Conservation (phyloP, 352 stramenopile genomes). For the Pythium aristosporum region DNA sequence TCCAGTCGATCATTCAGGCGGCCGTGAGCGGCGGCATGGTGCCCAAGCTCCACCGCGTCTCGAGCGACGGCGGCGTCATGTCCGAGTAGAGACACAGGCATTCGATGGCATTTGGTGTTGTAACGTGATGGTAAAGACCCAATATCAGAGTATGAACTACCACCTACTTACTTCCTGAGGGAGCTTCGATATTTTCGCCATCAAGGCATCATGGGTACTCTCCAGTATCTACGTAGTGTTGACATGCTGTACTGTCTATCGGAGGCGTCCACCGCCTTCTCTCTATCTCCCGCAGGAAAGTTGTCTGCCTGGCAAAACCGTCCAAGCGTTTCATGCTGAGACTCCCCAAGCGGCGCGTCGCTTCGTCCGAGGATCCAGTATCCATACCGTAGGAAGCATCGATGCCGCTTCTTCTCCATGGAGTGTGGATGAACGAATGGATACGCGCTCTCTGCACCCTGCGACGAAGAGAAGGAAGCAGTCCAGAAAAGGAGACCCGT, state of each 20-base stretch:
- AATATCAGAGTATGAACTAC: slow-evolving; percentile 6
- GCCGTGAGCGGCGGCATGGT: slow-evolving; percentile 77
- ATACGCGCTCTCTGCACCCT: no score
- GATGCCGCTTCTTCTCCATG: no score
- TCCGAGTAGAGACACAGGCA: slow-evolving; percentile 1
- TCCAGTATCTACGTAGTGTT: no score
- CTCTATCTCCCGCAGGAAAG: neutral
- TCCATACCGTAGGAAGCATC: no score
- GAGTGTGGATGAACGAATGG: neutral
- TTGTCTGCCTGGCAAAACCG: neutral
- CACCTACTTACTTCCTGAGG: no score
- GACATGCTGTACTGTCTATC: no score
- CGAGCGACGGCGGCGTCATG: slow-evolving; percentile 39
- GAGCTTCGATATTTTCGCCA: no score
- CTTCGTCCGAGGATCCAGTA: neutral
- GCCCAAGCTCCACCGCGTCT: slow-evolving; percentile 79
- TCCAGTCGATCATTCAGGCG: slow-evolving; percentile 78
- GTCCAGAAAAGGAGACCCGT: neutral
- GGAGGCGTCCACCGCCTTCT: no score
- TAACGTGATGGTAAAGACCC: neutral
- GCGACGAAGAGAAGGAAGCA: no score
- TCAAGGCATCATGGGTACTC: no score
- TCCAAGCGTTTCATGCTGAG: slow-evolving; percentile 1
- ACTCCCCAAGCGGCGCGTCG: neutral
- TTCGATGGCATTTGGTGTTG: neutral